Evolutionary conservation across 2,329 filamentous ascomycete species (phyloP).

Genomic region (Ophiocordyceps robertsii): DNA sequence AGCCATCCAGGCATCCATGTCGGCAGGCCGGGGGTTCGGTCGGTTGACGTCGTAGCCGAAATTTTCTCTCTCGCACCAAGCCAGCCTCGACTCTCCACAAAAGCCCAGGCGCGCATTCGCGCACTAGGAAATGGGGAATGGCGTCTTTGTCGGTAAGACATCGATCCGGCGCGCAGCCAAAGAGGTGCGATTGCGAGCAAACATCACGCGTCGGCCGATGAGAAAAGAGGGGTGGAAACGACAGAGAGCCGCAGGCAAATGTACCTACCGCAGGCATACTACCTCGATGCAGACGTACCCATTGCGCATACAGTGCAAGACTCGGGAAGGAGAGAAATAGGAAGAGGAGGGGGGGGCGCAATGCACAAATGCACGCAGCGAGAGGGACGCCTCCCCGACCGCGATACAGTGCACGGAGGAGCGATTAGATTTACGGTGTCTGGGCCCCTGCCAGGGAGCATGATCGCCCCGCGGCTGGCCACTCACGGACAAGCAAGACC

Average conservation of each 20-base stretch:
- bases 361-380: background rate
- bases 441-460: background rate
- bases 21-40: background rate
- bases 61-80: too few species aligned
- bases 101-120: background rate
- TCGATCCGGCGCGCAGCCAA: background rate
- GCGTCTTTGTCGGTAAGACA: background rate
- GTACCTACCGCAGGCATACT: too few species aligned
- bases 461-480: constrained; percentile 1
- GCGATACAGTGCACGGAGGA: background rate
- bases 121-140: background rate
- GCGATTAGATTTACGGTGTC: background rate
- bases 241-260: background rate
- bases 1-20: background rate
- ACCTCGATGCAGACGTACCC: too few species aligned
- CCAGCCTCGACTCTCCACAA: background rate
- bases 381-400: too few species aligned
- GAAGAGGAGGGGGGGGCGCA: background rate
- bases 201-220: background rate
- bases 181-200: background rate
- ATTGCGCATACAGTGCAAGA: too few species aligned
- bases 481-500: constrained; percentile 1
- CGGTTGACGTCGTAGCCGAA: background rate
- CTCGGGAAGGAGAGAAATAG: too few species aligned
- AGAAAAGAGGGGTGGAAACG: background rate